A percentile compares a stretch with the other conserved stretches of the same genome.
Evolutionary conservation across 2,329 filamentous ascomycete species (phyloP).

Genomic region (Arthrobotrys pseudoclavata): DNA sequence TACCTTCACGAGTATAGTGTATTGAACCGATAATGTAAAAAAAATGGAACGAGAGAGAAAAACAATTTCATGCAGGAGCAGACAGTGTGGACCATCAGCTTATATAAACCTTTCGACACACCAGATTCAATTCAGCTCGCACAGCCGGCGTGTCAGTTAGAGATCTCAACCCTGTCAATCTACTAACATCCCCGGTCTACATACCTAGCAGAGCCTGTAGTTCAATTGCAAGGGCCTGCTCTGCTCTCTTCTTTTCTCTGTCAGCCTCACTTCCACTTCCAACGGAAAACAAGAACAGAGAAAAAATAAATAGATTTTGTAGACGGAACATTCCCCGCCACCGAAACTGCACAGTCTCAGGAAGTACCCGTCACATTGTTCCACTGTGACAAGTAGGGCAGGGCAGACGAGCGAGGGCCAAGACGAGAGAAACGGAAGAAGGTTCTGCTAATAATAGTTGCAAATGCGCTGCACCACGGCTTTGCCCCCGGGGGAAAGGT

Average conservation of each 20-base stretch:
- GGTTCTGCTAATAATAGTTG: conserved; percentile 30
- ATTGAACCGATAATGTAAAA: background rate
- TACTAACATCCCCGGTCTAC: no score
- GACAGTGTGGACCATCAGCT: conserved; percentile 36
- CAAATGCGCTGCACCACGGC: background rate
- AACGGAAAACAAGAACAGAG: background rate
- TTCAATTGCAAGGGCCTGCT: no score
- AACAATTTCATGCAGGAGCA: conserved; percentile 11
- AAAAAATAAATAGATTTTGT: background rate
- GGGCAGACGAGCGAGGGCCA: background rate
- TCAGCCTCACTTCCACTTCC: conserved; percentile 51
- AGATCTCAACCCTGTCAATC: conserved; percentile 7
- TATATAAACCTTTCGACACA: conserved; percentile 35
- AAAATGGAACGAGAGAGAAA: background rate
- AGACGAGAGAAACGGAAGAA: conserved; percentile 19
- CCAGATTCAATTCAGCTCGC: conserved; percentile 44
- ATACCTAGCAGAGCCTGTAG: no score
- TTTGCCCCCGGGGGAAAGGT: conserved; percentile 4
- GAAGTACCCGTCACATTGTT: conserved; percentile 25
- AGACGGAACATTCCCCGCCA: conserved; percentile 8
- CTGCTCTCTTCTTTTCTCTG: no score
- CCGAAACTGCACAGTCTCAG: conserved; percentile 1
- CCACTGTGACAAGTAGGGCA: background rate
- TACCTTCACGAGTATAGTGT: background rate
- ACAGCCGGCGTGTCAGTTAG: conserved; percentile 59